Percentiles rank a stretch among this genome's conserved stretches.
Conservation (phyloP, 371 early-diverging fungal genomes). For the Capniomyces stellatus region DNA sequence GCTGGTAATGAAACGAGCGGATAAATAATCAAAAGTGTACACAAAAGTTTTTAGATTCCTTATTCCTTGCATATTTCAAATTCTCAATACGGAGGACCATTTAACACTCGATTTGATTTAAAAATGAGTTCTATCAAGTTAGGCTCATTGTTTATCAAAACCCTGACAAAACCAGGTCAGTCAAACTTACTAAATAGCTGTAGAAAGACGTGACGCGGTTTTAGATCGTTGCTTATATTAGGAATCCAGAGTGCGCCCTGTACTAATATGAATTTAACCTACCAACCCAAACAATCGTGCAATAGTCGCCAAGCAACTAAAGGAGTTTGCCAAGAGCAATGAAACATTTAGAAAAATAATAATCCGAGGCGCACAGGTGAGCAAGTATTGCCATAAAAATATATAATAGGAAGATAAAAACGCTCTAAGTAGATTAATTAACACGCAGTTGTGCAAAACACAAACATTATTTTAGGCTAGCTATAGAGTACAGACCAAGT, state of each 20-base stretch:
- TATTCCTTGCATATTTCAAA: too few relatives aligned
- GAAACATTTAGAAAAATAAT: conserved; percentile 54
- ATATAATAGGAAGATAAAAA: too few relatives aligned
- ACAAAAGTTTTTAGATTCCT: too few relatives aligned
- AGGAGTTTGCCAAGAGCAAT: conserved; percentile 49
- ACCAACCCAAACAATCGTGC: background rate
- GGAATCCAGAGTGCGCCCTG: background rate
- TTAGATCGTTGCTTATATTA: too few relatives aligned
- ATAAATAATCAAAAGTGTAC: too few relatives aligned
- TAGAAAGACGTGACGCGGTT: background rate
- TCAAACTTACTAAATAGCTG: background rate
- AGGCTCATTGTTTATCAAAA: conserved; percentile 23
- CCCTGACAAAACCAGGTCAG: conserved; percentile 27
- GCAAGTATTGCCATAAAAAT: too few relatives aligned
- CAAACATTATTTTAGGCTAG: conserved; percentile 17
- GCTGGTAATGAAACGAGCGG: too few relatives aligned
- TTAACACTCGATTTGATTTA: too few relatives aligned
- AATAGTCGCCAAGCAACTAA: conserved; percentile 63
- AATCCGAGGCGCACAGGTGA: conserved; percentile 60
- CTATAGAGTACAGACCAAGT: conserved; percentile 52
- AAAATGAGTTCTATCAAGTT: conserved; percentile 26
- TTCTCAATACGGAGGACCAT: too few relatives aligned
- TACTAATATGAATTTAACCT: background rate
- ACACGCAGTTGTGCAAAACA: background rate
- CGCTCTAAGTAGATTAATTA: too few relatives aligned